phyloP scores from a whole-genome alignment of 192 early-diverging fungal species.

The Dispira simplex region DNA sequence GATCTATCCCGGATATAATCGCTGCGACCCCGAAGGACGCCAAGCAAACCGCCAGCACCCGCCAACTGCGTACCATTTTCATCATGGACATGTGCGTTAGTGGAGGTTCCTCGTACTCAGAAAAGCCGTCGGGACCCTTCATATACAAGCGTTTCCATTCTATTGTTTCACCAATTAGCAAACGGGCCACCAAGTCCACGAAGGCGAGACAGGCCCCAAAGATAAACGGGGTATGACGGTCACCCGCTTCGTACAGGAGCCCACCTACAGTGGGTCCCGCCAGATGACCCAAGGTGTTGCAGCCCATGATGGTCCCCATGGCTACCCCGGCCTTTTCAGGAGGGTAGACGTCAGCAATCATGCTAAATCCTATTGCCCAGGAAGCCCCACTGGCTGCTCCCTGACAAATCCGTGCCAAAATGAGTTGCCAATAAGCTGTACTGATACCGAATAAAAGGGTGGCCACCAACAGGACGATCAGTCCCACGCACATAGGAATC shows the following conservation, averaged over 20 bases:
- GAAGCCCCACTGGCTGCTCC: conserved; percentile 59
- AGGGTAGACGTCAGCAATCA: conserved; percentile 55
- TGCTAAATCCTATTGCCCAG: conserved; percentile 54
- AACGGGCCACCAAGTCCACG: conserved; percentile 40
- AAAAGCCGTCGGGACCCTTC: neutral
- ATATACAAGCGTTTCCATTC: conserved; percentile 14
- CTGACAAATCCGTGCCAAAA: conserved; percentile 52
- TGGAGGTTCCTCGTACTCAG: neutral
- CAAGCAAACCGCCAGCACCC: neutral
- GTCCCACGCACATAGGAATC: conserved; percentile 58
- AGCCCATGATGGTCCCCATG: conserved; percentile 53
- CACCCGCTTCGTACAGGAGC: conserved; percentile 43
- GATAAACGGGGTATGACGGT: conserved; percentile 46
- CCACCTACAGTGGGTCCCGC: conserved; percentile 54
- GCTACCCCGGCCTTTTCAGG: conserved; percentile 45
- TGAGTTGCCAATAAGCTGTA: conserved; percentile 43
- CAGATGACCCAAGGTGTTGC: conserved; percentile 50
- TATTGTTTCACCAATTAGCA: conserved; percentile 43
- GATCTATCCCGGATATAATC: conserved; percentile 17
- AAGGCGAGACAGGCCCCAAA: conserved; percentile 43
- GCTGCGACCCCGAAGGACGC: neutral
- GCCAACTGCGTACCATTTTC: neutral
- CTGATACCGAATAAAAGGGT: conserved; percentile 49
- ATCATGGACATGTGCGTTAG: neutral
- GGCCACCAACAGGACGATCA: conserved; percentile 43